Conservation (phyloP, 352 stramenopile species). For the Pythium aristosporum region DNA sequence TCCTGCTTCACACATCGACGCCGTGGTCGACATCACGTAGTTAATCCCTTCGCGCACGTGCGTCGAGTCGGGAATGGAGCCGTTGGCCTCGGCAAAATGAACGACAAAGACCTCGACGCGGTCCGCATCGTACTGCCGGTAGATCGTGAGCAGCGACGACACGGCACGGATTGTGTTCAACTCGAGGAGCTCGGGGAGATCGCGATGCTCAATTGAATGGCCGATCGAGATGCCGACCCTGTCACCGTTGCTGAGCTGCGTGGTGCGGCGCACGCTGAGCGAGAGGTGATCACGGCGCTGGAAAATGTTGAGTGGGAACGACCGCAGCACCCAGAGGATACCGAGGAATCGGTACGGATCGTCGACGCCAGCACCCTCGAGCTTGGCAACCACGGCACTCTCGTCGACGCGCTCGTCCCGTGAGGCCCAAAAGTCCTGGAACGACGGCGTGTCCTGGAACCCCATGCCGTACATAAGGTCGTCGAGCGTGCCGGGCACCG, state of each 20-base stretch:
- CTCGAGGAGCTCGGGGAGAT: slow-evolving; percentile 38
- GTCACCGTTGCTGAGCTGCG: slow-evolving; percentile 28
- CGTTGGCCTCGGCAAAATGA: slow-evolving; percentile 31
- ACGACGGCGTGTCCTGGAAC: slow-evolving; percentile 38
- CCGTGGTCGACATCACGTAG: slow-evolving; percentile 16
- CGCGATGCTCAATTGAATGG: slow-evolving; percentile 50
- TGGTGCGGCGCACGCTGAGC: slow-evolving; percentile 5
- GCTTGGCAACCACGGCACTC: slow-evolving; percentile 22
- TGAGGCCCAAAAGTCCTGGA: slow-evolving; percentile 35
- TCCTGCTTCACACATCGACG: slow-evolving; percentile 15
- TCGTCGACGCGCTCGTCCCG: slow-evolving; percentile 32
- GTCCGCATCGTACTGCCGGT: slow-evolving; percentile 39
- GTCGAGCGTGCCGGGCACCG: slow-evolving; percentile 42
- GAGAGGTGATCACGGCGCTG: slow-evolving; percentile 39
- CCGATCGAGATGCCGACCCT: slow-evolving; percentile 43
- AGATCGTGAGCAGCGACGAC: slow-evolving; percentile 39
- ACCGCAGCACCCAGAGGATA: slow-evolving; percentile 24
- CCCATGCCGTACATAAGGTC: slow-evolving; percentile 51
- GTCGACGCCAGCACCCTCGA: slow-evolving; percentile 28
- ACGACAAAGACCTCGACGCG: slow-evolving; percentile 52
- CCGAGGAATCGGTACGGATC: slow-evolving; percentile 40
- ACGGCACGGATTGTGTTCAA: slow-evolving; percentile 38
- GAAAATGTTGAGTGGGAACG: not conserved
- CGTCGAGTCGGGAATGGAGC: not conserved
- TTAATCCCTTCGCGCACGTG: slow-evolving; percentile 31